These are phyloP conservation scores for Gaeumannomyces sp. DNA, from an alignment of 2,329 filamentous ascomycete genomes.

Conservation along the genomic window DNA sequence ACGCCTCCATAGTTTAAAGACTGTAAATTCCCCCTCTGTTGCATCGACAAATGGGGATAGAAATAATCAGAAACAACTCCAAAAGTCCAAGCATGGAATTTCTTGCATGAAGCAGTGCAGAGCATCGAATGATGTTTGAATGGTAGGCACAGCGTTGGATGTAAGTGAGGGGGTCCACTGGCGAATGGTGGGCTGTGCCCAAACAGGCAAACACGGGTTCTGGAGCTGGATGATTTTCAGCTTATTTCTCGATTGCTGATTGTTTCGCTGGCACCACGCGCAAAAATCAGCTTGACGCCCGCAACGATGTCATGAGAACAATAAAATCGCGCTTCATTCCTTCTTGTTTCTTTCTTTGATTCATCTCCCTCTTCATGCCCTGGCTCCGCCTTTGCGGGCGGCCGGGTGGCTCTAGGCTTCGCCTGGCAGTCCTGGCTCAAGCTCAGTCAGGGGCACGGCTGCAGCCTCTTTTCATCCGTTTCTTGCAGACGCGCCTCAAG, in stretches of 20 bases:
- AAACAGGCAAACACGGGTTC: background rate
- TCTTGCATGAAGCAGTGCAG: no score
- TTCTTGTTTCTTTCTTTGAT: background rate
- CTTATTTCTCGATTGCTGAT: background rate
- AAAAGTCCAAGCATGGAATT: no score
- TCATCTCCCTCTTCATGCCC: background rate
- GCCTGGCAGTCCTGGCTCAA: background rate
- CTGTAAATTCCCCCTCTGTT: no score
- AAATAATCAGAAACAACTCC: no score
- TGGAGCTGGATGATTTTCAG: background rate
- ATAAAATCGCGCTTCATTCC: background rate
- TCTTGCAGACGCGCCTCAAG: background rate
- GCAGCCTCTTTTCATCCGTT: background rate
- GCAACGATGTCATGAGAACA: background rate
- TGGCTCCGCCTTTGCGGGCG: background rate
- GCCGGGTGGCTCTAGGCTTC: no score
- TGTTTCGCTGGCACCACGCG: no score
- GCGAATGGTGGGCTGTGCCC: background rate
- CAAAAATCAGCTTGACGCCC: no score
- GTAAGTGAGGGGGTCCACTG: no score
- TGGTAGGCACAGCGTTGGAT: no score
- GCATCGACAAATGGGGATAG: no score
- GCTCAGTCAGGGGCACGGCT: background rate
- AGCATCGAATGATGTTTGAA: no score
- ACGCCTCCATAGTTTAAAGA: no score